Evolutionary conservation across 2,329 filamentous ascomycete species (phyloP).

Genomic region (Cytospora mali): DNA sequence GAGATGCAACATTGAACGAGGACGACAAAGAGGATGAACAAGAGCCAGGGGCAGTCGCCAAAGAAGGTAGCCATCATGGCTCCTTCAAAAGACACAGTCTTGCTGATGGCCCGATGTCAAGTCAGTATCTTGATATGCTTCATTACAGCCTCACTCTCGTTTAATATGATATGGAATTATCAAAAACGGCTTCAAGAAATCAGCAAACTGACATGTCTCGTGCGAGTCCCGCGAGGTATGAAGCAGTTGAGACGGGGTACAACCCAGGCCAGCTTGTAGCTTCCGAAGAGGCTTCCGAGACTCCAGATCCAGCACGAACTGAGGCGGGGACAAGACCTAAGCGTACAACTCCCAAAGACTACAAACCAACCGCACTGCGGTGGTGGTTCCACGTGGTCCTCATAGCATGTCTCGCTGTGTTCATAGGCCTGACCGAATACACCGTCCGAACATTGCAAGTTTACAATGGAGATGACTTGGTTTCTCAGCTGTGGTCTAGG

Average conservation of each 20-base stretch:
- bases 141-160: no score
- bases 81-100: neutral
- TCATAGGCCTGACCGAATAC: constrained; percentile 20
- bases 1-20: neutral
- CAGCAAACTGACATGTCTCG: neutral
- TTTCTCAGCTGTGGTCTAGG: neutral
- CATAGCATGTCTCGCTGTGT: constrained; percentile 7
- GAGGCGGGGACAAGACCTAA: neutral
- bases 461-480: neutral
- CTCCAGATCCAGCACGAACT: neutral
- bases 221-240: neutral
- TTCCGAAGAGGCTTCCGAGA: neutral
- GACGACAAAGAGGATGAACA: neutral
- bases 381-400: constrained; percentile 23
- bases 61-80: neutral
- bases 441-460: constrained; percentile 6
- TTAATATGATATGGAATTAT: neutral
- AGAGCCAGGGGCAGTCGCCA: no score
- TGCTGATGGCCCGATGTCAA: neutral
- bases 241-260: neutral
- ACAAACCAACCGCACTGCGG: constrained; percentile 21
- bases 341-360: neutral
- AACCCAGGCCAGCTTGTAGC: neutral
- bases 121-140: no score
- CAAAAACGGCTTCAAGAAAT: neutral